Percentiles rank a stretch among this genome's conserved stretches.
phyloP scores from a whole-genome alignment of 352 stramenopile genomes.

The Phytopythium mirpurense region DNA sequence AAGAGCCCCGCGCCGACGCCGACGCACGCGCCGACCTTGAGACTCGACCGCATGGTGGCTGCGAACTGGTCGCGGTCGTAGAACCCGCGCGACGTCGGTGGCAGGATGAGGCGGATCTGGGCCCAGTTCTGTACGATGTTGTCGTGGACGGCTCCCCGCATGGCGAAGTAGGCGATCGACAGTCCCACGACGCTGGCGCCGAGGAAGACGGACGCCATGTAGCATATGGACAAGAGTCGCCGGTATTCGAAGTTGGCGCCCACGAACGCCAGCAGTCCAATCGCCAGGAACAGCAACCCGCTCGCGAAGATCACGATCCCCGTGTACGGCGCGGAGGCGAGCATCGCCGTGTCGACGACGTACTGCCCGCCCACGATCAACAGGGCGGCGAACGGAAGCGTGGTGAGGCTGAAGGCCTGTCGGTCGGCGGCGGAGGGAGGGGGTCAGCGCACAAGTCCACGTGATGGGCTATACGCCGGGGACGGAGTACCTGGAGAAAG shows the following conservation, averaged over 20 bases:
- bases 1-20: conserved; percentile 55
- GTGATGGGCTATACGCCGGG: too few relatives aligned
- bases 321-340: conserved; percentile 63
- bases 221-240: conserved; percentile 62
- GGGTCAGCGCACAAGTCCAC: not conserved
- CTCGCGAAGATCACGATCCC: conserved; percentile 60
- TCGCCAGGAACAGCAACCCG: conserved; percentile 42
- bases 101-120: conserved; percentile 51
- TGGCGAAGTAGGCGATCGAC: conserved; percentile 51
- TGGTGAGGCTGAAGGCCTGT: conserved; percentile 61
- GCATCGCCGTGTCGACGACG: conserved; percentile 58
- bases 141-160: conserved; percentile 38
- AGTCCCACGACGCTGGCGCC: conserved; percentile 42
- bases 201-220: conserved; percentile 50
- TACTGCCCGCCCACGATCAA: conserved; percentile 69
- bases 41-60: conserved; percentile 42
- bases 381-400: conserved; percentile 61
- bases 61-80: conserved; percentile 71
- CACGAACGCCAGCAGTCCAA: conserved; percentile 63
- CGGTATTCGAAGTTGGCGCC: conserved; percentile 76
- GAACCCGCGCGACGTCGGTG: conserved; percentile 54
- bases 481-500: conserved; percentile 58
- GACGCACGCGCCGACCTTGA: conserved; percentile 53
- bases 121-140: conserved; percentile 57
- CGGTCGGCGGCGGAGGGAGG: not conserved